Percentiles rank a stretch among this genome's conserved stretches.
phyloP scores from a whole-genome alignment of 2,329 filamentous ascomycete genomes.

The Sporothrix phasma region DNA sequence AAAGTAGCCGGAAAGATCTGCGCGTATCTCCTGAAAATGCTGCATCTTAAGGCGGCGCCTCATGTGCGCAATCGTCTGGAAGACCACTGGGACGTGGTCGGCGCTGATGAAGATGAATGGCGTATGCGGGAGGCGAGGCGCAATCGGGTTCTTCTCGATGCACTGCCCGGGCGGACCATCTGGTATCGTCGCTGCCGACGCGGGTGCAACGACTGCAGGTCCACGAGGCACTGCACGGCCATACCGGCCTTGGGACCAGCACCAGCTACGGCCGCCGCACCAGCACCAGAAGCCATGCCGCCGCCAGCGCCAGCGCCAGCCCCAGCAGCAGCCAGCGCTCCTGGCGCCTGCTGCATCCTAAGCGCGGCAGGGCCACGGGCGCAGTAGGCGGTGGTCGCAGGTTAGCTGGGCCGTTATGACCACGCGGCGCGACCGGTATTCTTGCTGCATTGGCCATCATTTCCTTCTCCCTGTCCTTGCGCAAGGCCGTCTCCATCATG shows the following conservation, averaged over 20 bases:
- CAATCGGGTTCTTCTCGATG: constrained; percentile 56
- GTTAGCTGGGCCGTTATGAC: constrained; percentile 33
- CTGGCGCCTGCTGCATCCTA: constrained; percentile 24
- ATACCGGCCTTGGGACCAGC: background rate
- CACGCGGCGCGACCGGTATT: constrained; percentile 27
- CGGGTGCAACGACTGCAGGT: background rate
- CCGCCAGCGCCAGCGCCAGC: background rate
- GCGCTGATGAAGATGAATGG: constrained; percentile 90
- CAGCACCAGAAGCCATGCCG: too few relatives aligned
- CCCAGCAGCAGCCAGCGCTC: background rate
- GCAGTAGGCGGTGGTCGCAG: constrained; percentile 69
- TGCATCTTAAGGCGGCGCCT: constrained; percentile 81
- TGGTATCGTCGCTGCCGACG: constrained; percentile 29
- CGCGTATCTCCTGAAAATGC: constrained; percentile 68
- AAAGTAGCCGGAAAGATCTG: constrained; percentile 82
- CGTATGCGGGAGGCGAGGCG: constrained; percentile 60
- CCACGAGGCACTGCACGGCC: background rate
- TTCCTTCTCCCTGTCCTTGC: constrained; percentile 51
- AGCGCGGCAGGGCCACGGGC: constrained; percentile 66
- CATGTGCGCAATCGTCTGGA: constrained; percentile 78
- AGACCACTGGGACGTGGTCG: constrained; percentile 75
- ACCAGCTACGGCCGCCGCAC: background rate
- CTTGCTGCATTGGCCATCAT: constrained; percentile 17
- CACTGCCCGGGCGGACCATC: constrained; percentile 35
- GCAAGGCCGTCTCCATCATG: constrained; percentile 66